phyloP scores from a whole-genome alignment of 768 basidiomycete genomes.

The Pilatotrama ljubarskyi region DNA sequence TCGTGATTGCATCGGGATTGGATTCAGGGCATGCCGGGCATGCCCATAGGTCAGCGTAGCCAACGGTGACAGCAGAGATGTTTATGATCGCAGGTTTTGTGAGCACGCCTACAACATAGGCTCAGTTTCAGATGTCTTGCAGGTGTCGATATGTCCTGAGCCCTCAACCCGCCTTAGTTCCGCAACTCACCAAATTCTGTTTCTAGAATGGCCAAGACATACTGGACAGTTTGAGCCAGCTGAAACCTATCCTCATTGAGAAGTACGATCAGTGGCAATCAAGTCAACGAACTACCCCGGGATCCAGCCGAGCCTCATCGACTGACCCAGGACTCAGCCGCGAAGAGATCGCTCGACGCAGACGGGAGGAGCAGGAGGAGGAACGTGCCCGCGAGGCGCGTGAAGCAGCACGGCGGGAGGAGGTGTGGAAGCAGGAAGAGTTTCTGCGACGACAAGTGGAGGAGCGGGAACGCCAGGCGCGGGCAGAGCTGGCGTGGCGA shows the following conservation, averaged over 20 bases:
- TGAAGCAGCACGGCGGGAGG: conserved; percentile 36
- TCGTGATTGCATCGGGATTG: too few relatives aligned
- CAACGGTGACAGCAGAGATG: too few relatives aligned
- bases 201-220: conserved; percentile 74
- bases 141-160: too few relatives aligned
- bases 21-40: too few relatives aligned
- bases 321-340: conserved; percentile 21
- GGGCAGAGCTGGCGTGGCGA: conserved; percentile 23
- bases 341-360: conserved; percentile 29
- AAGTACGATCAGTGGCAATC: conserved; percentile 61
- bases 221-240: conserved; percentile 59
- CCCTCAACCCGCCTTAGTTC: too few relatives aligned
- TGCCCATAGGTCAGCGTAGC: too few relatives aligned
- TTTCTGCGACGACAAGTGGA: conserved; percentile 23
- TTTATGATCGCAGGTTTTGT: too few relatives aligned
- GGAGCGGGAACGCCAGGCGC: conserved; percentile 24
- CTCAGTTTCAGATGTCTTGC: too few relatives aligned
- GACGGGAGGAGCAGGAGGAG: conserved; percentile 36
- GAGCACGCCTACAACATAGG: too few relatives aligned
- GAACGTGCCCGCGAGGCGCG: conserved; percentile 40
- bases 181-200: not conserved
- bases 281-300: conserved; percentile 9
- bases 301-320: conserved; percentile 19
- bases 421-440: conserved; percentile 38
- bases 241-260: conserved; percentile 65